phyloP scores from a whole-genome alignment of 306 rosid species.

The Castanospermum australe region DNA sequence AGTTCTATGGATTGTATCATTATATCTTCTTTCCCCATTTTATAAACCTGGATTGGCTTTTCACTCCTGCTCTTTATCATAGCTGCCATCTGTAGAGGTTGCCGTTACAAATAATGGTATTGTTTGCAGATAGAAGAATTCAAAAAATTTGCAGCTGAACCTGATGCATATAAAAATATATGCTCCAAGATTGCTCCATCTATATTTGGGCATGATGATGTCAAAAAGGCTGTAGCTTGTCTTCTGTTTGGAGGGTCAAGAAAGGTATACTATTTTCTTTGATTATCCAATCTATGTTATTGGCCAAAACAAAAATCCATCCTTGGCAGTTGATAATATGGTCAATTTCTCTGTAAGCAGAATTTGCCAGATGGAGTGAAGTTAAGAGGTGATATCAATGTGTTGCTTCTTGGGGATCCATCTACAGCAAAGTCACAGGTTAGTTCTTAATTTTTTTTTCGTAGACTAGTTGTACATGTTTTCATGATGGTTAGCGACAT shows the following conservation, averaged over 20 bases:
- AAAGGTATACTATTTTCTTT: slow-evolving; percentile 53
- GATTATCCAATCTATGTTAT: neutral
- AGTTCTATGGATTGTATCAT: neutral
- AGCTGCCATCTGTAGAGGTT: neutral
- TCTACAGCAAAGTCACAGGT: slow-evolving; percentile 99
- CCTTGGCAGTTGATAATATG: slow-evolving; percentile 8
- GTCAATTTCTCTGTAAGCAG: slow-evolving; percentile 47
- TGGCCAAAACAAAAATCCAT: neutral
- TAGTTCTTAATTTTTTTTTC: neutral
- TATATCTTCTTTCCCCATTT: neutral
- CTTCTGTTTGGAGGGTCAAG: slow-evolving; percentile 96
- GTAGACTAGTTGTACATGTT: slow-evolving; percentile 32
- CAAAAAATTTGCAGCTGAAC: slow-evolving; percentile 83
- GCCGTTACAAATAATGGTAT: neutral
- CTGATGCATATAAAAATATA: slow-evolving; percentile 75
- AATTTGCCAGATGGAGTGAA: slow-evolving; percentile 94
- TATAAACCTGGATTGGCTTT: neutral
- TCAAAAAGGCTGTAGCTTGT: slow-evolving; percentile 92
- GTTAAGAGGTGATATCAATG: slow-evolving; percentile 96
- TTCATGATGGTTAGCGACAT: slow-evolving; percentile 9
- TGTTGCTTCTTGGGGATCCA: slow-evolving; percentile 97
- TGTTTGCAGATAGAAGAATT: slow-evolving; percentile 82
- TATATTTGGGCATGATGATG: slow-evolving; percentile 92
- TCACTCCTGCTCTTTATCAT: neutral
- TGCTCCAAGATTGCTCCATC: slow-evolving; percentile 96